Evolutionary conservation across 2,329 filamentous ascomycete species (phyloP).

Genomic region (Tolypocladium paradoxum): DNA sequence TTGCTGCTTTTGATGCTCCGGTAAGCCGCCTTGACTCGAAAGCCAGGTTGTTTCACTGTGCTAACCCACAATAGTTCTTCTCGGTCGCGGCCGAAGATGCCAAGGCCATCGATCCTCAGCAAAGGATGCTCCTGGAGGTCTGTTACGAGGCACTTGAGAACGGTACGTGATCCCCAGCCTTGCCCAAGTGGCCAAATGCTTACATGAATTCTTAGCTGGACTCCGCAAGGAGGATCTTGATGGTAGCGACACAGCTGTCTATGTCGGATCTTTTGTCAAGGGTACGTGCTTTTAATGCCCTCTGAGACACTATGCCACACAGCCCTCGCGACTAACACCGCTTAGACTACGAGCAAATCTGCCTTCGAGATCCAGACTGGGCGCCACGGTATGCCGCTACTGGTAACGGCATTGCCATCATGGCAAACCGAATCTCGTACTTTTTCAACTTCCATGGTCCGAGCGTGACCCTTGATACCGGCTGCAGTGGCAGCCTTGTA

Average conservation of each 20-base stretch:
- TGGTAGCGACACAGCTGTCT: constrained; percentile 35
- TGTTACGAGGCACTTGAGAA: constrained; percentile 41
- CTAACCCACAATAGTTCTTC: constrained; percentile 31
- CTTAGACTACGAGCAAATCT: constrained; percentile 38
- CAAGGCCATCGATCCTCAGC: constrained; percentile 41
- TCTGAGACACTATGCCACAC: background rate
- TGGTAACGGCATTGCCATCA: constrained; percentile 40
- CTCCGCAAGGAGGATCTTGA: constrained; percentile 31
- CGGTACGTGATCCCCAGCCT: constrained; percentile 18
- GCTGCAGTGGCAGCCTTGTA: constrained; percentile 45
- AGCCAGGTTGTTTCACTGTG: too few species aligned
- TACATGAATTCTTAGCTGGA: constrained; percentile 22
- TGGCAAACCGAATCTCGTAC: constrained; percentile 46
- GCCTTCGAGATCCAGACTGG: constrained; percentile 37
- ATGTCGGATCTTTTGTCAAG: constrained; percentile 40
- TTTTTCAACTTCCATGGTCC: constrained; percentile 44
- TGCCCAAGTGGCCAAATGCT: background rate
- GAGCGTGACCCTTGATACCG: constrained; percentile 48
- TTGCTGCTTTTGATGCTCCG: constrained; percentile 36
- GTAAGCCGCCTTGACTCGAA: constrained; percentile 20
- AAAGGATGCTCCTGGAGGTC: constrained; percentile 39
- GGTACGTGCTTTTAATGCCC: constrained; percentile 15
- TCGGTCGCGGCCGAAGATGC: constrained; percentile 38
- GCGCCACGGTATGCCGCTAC: constrained; percentile 41
- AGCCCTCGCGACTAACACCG: background rate